These are phyloP conservation scores for Penicillium freii DNA, from an alignment of 2,329 filamentous ascomycete genomes.

Conservation along the genomic window DNA sequence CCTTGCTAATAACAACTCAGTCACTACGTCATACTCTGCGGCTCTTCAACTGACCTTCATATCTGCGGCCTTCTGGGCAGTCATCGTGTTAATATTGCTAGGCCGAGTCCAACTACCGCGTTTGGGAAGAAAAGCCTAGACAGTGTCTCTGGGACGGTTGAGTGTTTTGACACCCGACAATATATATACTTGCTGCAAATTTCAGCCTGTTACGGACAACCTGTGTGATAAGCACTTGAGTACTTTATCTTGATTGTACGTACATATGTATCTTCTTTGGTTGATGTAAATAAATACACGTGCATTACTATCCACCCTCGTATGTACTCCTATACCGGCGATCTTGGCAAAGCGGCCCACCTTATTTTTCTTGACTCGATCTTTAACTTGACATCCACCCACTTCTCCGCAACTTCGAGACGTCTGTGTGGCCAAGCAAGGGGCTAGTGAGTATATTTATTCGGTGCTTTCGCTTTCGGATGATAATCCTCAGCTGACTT, in stretches of 20 bases:
- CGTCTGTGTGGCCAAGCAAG: conserved; percentile 9
- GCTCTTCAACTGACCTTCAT: conserved; percentile 40
- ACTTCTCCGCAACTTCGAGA: conserved; percentile 12
- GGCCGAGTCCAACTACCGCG: conserved; percentile 35
- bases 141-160: background rate
- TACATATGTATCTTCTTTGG: background rate
- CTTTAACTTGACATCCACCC: conserved; percentile 4
- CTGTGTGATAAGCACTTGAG: background rate
- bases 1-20: conserved; percentile 26
- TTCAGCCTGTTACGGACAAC: background rate
- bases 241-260: background rate
- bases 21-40: conserved; percentile 37
- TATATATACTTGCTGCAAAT: background rate
- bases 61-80: conserved; percentile 38
- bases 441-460: conserved; percentile 5
- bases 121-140: conserved; percentile 26
- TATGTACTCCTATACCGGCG: conserved; percentile 1
- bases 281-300: background rate
- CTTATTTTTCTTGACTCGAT: background rate
- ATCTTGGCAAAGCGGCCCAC: conserved; percentile 9
- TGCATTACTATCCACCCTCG: background rate
- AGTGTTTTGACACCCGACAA: background rate
- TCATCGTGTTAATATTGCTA: conserved; percentile 35
- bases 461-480: background rate
- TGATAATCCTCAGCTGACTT: conserved; percentile 8